Evolutionary conservation across 495 filamentous ascomycete genomes (phyloP).

Genomic region (Bombardia bombarda): DNA sequence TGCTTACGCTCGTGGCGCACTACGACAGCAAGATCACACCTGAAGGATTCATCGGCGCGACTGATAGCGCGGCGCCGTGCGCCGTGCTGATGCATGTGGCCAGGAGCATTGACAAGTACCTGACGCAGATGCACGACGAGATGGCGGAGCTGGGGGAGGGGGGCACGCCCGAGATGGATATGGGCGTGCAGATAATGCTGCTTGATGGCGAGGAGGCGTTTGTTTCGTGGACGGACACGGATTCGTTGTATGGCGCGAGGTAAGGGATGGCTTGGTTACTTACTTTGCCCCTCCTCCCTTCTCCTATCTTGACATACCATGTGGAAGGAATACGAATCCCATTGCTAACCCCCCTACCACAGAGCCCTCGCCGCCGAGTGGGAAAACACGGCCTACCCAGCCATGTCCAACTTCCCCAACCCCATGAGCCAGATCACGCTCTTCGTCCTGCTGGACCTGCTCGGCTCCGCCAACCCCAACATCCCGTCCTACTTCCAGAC

Average conservation of each 20-base stretch:
- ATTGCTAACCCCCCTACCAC: no score
- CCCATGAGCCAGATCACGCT: constrained; percentile 67
- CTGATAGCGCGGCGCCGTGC: constrained; percentile 82
- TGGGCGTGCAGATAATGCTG: constrained; percentile 77
- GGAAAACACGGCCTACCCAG: constrained; percentile 60
- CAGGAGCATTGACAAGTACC: constrained; percentile 28
- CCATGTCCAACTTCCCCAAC: constrained; percentile 61
- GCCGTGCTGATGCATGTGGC: constrained; percentile 72
- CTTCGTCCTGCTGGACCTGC: constrained; percentile 83
- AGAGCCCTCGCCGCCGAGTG: constrained; percentile 68
- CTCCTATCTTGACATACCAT: no score
- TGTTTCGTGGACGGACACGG: constrained; percentile 59
- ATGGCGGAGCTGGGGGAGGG: constrained; percentile 27
- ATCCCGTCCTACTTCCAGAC: constrained; percentile 75
- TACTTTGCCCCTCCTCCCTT: no score
- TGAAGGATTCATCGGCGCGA: constrained; percentile 78
- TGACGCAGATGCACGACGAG: constrained; percentile 31
- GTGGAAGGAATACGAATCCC: no score
- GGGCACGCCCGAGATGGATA: constrained; percentile 27
- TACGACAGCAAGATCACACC: constrained; percentile 76
- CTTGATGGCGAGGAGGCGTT: constrained; percentile 92
- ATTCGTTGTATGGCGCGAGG: constrained; percentile 77
- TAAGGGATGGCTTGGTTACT: no score
- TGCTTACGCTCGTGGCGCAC: constrained; percentile 83
- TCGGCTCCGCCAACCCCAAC: constrained; percentile 56